Conservation (phyloP, 257 asterid species). For the Plantago ovata region DNA sequence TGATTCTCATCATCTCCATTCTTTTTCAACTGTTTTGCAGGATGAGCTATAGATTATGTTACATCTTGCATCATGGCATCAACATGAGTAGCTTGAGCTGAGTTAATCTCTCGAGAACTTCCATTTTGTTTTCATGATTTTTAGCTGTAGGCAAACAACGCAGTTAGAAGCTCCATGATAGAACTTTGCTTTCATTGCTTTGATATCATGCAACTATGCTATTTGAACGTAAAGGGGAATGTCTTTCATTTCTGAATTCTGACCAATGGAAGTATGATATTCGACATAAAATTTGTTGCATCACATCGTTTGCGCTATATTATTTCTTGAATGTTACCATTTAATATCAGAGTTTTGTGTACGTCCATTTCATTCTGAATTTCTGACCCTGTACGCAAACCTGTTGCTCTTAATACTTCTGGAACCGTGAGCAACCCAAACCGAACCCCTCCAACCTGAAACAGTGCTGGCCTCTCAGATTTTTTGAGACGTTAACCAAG, state of each 20-base stretch:
- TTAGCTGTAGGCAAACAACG: slow-evolving; percentile 27
- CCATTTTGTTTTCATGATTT: slow-evolving; percentile 9
- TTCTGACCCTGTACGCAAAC: too few species aligned
- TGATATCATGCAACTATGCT: neutral
- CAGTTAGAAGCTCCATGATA: slow-evolving; percentile 35
- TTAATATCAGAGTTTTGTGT: too few species aligned
- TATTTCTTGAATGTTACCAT: too few species aligned
- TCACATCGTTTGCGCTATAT: neutral
- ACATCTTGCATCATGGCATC: slow-evolving; percentile 20
- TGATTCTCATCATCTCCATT: neutral
- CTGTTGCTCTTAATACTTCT: too few species aligned
- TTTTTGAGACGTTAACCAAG: too few species aligned
- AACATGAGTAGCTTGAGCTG: slow-evolving; percentile 16
- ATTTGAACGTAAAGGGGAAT: slow-evolving; percentile 7
- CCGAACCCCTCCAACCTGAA: too few species aligned
- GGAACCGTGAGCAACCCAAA: too few species aligned
- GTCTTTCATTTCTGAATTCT: neutral
- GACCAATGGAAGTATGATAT: neutral
- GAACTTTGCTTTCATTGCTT: slow-evolving; percentile 22
- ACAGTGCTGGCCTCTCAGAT: too few species aligned
- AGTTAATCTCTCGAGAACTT: slow-evolving; percentile 16
- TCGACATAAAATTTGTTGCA: neutral
- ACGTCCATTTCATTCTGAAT: too few species aligned
- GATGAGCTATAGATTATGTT: slow-evolving; percentile 60
- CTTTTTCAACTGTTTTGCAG: slow-evolving; percentile 35